These are phyloP conservation scores for Aspergillus unguis DNA, from an alignment of 2,329 filamentous ascomycete species.

Conservation along the genomic window DNA sequence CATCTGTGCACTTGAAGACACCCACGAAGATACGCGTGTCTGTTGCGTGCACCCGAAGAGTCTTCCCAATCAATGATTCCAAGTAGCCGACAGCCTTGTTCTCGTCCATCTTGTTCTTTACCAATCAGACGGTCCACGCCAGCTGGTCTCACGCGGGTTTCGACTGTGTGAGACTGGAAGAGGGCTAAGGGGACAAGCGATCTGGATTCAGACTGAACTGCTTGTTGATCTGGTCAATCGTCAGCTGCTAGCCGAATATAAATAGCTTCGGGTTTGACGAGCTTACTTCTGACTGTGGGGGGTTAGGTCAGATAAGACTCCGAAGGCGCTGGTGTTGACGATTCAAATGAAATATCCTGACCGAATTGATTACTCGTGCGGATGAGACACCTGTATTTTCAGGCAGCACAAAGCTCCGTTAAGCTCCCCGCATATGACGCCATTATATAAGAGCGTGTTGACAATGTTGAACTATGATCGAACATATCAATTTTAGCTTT, in stretches of 20 bases:
- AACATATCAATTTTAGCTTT: too few species aligned
- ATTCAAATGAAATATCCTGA: background rate
- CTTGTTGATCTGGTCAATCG: too few species aligned
- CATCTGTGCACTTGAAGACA: constrained; percentile 90
- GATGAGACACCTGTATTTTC: background rate
- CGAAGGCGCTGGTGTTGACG: background rate
- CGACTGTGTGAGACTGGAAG: constrained; percentile 5
- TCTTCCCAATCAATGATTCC: constrained; percentile 69
- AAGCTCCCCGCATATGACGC: constrained; percentile 3
- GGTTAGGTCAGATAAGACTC: too few species aligned
- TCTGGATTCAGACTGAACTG: background rate
- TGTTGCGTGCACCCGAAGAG: constrained; percentile 71
- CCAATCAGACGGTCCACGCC: background rate
- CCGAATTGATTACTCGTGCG: background rate
- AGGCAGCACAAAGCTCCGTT: background rate
- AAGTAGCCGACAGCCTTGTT: constrained; percentile 38
- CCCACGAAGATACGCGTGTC: constrained; percentile 88
- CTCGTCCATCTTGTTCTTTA: constrained; percentile 34
- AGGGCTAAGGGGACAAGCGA: constrained; percentile 2
- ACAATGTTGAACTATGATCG: background rate
- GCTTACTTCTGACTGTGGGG: too few species aligned
- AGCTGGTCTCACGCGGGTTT: background rate
- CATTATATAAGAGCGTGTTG: background rate
- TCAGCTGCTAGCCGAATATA: too few species aligned
- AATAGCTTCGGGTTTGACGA: too few species aligned